Percentiles rank a stretch among this genome's conserved stretches.
Conservation (phyloP, 2,329 filamentous ascomycete species). For the Rhinocladiella mackenziei region DNA sequence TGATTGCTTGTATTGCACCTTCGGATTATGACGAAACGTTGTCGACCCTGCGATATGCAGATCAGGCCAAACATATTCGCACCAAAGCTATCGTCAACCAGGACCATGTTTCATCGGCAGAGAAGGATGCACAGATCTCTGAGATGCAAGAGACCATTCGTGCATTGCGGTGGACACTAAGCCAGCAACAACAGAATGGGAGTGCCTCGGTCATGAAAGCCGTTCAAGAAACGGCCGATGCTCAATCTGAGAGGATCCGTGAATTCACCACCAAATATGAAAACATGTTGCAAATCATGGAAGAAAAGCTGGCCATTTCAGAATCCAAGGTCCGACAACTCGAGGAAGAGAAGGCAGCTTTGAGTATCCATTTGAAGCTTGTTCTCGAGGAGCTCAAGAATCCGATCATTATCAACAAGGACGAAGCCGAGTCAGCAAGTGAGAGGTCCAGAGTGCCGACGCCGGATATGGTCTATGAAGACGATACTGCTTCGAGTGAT, state of each 20-base stretch:
- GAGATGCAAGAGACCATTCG: slow-evolving; percentile 97
- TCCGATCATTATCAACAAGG: slow-evolving; percentile 63
- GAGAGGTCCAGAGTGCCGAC: slow-evolving; percentile 24
- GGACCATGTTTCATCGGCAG: slow-evolving; percentile 84
- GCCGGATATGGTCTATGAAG: slow-evolving; percentile 29
- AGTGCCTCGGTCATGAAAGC: slow-evolving; percentile 53
- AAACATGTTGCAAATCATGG: slow-evolving; percentile 91
- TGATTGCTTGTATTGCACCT: slow-evolving; percentile 96
- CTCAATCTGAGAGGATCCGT: slow-evolving; percentile 79
- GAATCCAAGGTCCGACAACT: slow-evolving; percentile 92
- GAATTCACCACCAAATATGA: slow-evolving; percentile 90
- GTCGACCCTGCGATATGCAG: slow-evolving; percentile 91
- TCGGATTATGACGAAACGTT: slow-evolving; percentile 96
- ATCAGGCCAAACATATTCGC: slow-evolving; percentile 95
- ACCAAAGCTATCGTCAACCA: slow-evolving; percentile 94
- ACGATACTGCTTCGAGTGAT: slow-evolving; percentile 40
- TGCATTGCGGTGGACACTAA: slow-evolving; percentile 70
- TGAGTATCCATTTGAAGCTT: slow-evolving; percentile 81
- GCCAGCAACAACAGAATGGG: slow-evolving; percentile 39
- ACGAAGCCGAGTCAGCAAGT: slow-evolving; percentile 20
- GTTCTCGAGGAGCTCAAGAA: slow-evolving; percentile 84
- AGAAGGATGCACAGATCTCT: slow-evolving; percentile 87
- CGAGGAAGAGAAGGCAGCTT: slow-evolving; percentile 82
- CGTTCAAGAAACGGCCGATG: slow-evolving; percentile 71
- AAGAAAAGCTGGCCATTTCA: slow-evolving; percentile 82